These are phyloP conservation scores for Epicoccum nigrum DNA, from an alignment of 2,329 filamentous ascomycete species.

Conservation along the genomic window DNA sequence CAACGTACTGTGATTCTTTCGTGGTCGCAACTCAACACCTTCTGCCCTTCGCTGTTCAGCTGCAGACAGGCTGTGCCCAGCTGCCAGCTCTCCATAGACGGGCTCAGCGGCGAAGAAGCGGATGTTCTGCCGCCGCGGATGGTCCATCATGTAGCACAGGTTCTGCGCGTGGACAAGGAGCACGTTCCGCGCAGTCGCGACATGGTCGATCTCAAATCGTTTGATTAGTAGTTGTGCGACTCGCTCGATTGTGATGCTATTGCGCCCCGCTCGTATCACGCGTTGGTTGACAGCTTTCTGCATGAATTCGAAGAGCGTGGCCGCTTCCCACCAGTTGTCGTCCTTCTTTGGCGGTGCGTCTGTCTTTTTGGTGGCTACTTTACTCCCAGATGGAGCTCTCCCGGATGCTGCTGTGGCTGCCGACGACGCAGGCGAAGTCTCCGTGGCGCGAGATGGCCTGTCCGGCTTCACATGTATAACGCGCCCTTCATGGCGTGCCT, in stretches of 20 bases:
- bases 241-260: slow-evolving; percentile 42
- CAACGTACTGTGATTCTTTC: slow-evolving; percentile 36
- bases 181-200: slow-evolving; percentile 39
- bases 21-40: slow-evolving; percentile 35
- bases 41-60: slow-evolving; percentile 41
- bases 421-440: slow-evolving; percentile 14
- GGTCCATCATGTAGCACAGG: slow-evolving; percentile 48
- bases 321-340: slow-evolving; percentile 49
- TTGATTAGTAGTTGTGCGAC: slow-evolving; percentile 43
- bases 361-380: slow-evolving; percentile 13
- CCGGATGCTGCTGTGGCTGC: slow-evolving; percentile 8
- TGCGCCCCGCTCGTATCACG: slow-evolving; percentile 32
- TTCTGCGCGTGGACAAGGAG: slow-evolving; percentile 46
- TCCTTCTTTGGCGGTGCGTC: slow-evolving; percentile 43
- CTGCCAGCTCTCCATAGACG: slow-evolving; percentile 40
- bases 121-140: slow-evolving; percentile 39
- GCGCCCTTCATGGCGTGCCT: slow-evolving; percentile 41
- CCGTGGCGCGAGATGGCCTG: slow-evolving; percentile 15
- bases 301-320: slow-evolving; percentile 49
- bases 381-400: slow-evolving; percentile 14
- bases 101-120: slow-evolving; percentile 40
- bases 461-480: slow-evolving; percentile 22
- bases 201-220: slow-evolving; percentile 47
- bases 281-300: slow-evolving; percentile 46
- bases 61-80: slow-evolving; percentile 36